phyloP scores from a whole-genome alignment of 306 rosid species.

The Quercus aquifolioides region DNA sequence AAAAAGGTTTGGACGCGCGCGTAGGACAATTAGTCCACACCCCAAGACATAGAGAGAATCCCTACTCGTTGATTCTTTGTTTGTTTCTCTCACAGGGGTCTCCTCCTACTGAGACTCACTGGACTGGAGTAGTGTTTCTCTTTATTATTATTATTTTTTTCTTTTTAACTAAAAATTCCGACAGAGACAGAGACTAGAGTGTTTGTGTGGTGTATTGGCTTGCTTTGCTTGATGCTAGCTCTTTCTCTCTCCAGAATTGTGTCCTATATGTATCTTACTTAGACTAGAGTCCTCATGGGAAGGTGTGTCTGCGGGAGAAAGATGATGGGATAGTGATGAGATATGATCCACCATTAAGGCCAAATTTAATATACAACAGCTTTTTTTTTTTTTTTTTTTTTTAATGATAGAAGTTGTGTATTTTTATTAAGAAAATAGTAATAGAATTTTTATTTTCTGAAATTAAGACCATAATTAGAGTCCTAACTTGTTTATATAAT shows the following conservation, averaged over 20 bases:
- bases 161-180: neutral
- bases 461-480: too few relatives aligned
- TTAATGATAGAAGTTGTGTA: too few relatives aligned
- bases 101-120: neutral
- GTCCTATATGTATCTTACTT: neutral
- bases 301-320: slow-evolving; percentile 28
- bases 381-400: too few relatives aligned
- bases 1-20: neutral
- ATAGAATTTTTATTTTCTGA: too few relatives aligned
- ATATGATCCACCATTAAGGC: slow-evolving; percentile 13
- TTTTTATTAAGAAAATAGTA: too few relatives aligned
- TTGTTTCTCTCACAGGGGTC: neutral
- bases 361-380: neutral
- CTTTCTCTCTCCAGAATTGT: neutral
- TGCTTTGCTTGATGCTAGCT: too few relatives aligned
- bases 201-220: neutral
- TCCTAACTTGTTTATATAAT: neutral
- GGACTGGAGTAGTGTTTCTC: neutral
- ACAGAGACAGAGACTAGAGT: neutral
- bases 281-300: slow-evolving; percentile 17
- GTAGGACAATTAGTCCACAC: slow-evolving; percentile 7
- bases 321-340: slow-evolving; percentile 37
- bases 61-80: slow-evolving; percentile 16
- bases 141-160: neutral
- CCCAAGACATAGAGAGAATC: slow-evolving; percentile 24